A percentile compares a stretch with the other conserved stretches of the same genome.
phyloP scores from a whole-genome alignment of 805 yeast species.

The Ogataea zsoltii region DNA sequence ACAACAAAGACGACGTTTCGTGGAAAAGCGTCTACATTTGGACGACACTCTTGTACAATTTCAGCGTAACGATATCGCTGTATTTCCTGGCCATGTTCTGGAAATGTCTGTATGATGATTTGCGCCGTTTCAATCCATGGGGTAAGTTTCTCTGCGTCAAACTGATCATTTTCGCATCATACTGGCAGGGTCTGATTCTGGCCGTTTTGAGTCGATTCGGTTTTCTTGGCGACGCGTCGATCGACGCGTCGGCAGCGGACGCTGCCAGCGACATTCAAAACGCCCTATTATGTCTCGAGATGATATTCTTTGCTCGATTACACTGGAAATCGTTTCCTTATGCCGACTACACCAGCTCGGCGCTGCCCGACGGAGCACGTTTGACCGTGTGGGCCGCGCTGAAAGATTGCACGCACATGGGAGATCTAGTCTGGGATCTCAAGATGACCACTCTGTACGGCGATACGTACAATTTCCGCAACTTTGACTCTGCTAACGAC shows the following conservation, averaged over 20 bases:
- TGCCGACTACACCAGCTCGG: slow-evolving; percentile 61
- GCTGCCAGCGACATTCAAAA: slow-evolving; percentile 65
- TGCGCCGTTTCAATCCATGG: slow-evolving; percentile 81
- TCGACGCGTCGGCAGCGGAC: slow-evolving; percentile 29
- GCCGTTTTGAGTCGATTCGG: slow-evolving; percentile 53
- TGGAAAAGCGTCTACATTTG: slow-evolving; percentile 56
- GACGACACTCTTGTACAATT: slow-evolving; percentile 70
- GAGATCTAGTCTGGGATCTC: slow-evolving; percentile 82
- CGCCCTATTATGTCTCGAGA: slow-evolving; percentile 76
- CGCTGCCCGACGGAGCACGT: slow-evolving; percentile 69
- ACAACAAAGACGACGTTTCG: slow-evolving; percentile 52
- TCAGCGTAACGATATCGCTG: slow-evolving; percentile 77
- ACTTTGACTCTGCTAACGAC: slow-evolving; percentile 72
- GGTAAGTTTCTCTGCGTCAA: slow-evolving; percentile 93
- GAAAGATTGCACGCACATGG: slow-evolving; percentile 71
- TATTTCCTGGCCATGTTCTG: slow-evolving; percentile 89
- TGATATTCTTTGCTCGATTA: slow-evolving; percentile 83
- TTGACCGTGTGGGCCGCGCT: slow-evolving; percentile 62
- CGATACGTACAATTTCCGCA: slow-evolving; percentile 72
- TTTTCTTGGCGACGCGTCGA: slow-evolving; percentile 29
- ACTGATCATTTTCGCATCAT: slow-evolving; percentile 93
- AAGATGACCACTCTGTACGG: slow-evolving; percentile 66
- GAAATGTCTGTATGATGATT: slow-evolving; percentile 81
- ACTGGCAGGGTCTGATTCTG: slow-evolving; percentile 85
- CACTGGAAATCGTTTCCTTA: slow-evolving; percentile 87